These are phyloP conservation scores for Hanseniaspora thailandica DNA, from an alignment of 805 yeast genomes.

Conservation along the genomic window DNA sequence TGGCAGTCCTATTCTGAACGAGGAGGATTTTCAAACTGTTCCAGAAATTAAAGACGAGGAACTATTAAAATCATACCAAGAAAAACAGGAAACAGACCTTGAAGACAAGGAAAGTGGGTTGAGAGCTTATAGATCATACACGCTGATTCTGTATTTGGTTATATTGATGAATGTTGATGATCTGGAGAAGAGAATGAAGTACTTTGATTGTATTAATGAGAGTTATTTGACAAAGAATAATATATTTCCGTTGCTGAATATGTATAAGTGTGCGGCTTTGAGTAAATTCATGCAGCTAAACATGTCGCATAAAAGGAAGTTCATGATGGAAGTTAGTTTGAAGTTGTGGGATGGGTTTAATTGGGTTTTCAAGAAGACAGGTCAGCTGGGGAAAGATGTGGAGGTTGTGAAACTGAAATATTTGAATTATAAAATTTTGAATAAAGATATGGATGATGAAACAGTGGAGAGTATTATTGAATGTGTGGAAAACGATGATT, in stretches of 20 bases:
- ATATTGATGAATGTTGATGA: neutral
- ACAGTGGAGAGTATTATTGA: neutral
- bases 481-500: neutral
- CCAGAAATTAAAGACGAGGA: neutral
- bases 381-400: neutral
- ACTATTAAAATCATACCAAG: neutral
- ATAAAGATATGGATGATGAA: neutral
- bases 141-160: neutral
- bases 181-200: neutral
- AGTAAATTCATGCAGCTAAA: neutral
- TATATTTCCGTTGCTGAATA: neutral
- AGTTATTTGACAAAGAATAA: neutral
- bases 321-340: neutral
- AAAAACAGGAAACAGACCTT: neutral
- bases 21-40: neutral
- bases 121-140: neutral
- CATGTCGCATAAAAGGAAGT: neutral
- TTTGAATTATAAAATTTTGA: neutral
- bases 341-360: constrained; percentile 2
- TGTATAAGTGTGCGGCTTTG: neutral
- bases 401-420: neutral
- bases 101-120: neutral
- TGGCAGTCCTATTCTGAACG: neutral
- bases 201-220: neutral
- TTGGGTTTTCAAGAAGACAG: neutral